Conservation (phyloP, 1,284 basidiomycete species). For the Cyathus pygmaeus region DNA sequence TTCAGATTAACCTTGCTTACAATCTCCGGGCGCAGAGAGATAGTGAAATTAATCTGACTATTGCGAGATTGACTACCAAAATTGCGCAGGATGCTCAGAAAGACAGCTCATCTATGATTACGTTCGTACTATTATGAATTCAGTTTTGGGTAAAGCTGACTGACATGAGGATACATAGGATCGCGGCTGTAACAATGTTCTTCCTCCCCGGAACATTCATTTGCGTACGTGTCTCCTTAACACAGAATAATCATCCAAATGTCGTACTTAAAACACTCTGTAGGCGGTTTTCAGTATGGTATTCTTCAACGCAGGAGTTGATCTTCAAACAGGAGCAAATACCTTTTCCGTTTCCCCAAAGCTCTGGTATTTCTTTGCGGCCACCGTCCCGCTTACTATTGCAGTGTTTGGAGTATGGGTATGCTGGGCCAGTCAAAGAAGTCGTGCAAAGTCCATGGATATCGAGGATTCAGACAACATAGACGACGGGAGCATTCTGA, state of each 20-base stretch:
- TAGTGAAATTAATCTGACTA: constrained; percentile 3
- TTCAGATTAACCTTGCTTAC: constrained; percentile 9
- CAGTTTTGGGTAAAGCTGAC: background rate
- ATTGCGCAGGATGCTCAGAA: constrained; percentile 6
- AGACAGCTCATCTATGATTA: constrained; percentile 11
- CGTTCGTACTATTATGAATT: background rate
- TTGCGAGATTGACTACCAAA: constrained; percentile 6
- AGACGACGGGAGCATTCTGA: too few species aligned
- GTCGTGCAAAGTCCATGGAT: too few species aligned
- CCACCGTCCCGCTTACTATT: constrained; percentile 9
- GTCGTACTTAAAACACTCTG: too few species aligned
- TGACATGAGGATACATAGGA: background rate
- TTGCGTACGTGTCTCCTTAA: background rate
- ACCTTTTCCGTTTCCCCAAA: background rate
- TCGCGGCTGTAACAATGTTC: constrained; percentile 11
- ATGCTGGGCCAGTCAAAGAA: background rate
- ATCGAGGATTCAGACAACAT: too few species aligned
- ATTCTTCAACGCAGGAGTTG: constrained; percentile 1
- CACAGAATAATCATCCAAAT: background rate
- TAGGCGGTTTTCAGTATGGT: constrained; percentile 10
- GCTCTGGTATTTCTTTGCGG: constrained; percentile 4
- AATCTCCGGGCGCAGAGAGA: constrained; percentile 6
- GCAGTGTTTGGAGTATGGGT: constrained; percentile 3
- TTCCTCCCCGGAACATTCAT: constrained; percentile 8
- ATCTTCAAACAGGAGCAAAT: background rate